phyloP scores from a whole-genome alignment of 2,329 filamentous ascomycete species.

The Hypoxylon sp. region DNA sequence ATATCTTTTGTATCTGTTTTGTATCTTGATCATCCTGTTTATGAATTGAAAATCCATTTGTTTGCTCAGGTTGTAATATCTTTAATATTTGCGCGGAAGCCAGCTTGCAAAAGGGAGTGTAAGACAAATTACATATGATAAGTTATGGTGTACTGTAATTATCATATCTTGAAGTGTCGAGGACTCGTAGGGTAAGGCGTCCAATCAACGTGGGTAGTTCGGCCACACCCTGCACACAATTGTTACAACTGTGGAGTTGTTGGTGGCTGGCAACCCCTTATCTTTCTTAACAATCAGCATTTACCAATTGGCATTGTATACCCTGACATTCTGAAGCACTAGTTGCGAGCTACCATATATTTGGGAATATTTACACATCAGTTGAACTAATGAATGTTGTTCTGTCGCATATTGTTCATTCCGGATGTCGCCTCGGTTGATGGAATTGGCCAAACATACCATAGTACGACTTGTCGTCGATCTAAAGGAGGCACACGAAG shows the following conservation, averaged over 20 bases:
- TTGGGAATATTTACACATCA: conserved; percentile 18
- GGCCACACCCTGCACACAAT: conserved; percentile 11
- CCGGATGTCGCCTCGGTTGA: conserved; percentile 34
- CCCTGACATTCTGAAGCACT: conserved; percentile 24
- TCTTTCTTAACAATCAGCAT: conserved; percentile 11
- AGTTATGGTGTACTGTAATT: not conserved
- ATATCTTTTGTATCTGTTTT: not conserved
- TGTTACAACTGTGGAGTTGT: conserved; percentile 20
- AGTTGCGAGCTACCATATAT: conserved; percentile 19
- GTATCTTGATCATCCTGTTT: not conserved
- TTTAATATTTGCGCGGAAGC: conserved; percentile 2
- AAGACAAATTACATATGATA: not conserved
- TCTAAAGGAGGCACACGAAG: conserved; percentile 12
- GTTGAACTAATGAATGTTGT: conserved; percentile 18
- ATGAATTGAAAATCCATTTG: conserved; percentile 4
- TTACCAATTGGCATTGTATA: conserved; percentile 20
- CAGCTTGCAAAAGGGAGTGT: not conserved
- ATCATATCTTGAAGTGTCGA: conserved; percentile 17
- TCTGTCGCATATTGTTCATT: conserved; percentile 32
- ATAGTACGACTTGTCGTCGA: conserved; percentile 11
- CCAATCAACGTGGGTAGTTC: conserved; percentile 23
- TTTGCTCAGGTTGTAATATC: conserved; percentile 5
- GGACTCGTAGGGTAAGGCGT: conserved; percentile 21
- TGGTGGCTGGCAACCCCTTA: conserved; percentile 22
- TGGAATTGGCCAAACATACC: conserved; percentile 12